These are phyloP conservation scores for Pneumocystis oryctolagi DNA, from an alignment of 1,139 yeast genomes.

Conservation along the genomic window DNA sequence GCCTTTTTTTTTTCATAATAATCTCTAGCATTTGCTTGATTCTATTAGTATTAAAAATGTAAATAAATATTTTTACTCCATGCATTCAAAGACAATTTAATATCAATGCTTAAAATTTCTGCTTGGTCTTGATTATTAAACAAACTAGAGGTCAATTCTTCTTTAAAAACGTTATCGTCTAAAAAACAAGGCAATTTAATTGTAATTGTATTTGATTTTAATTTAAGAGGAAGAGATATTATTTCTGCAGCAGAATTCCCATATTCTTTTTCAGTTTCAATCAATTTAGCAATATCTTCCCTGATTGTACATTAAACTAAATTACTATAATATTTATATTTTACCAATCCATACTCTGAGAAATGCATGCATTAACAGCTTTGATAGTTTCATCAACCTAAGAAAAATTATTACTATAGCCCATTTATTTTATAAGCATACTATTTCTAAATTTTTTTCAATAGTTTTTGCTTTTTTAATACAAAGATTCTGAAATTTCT, in stretches of 20 bases:
- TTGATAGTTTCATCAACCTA: conserved; percentile 53
- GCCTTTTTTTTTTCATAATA: conserved; percentile 67
- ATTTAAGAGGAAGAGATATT: conserved; percentile 55
- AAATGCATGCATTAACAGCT: conserved; percentile 50
- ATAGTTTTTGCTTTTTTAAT: conserved; percentile 59
- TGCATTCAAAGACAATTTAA: not conserved
- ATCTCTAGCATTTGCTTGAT: conserved; percentile 62
- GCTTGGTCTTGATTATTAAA: conserved; percentile 26
- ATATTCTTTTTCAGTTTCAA: conserved; percentile 52
- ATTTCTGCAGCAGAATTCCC: conserved; percentile 49
- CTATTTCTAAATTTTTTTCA: conserved; percentile 46
- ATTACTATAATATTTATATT: not conserved
- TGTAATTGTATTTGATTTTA: conserved; percentile 53
- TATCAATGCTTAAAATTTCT: conserved; percentile 1
- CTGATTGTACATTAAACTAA: not conserved
- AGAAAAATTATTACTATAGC: not conserved
- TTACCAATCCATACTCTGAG: conserved; percentile 86
- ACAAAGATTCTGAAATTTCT: conserved; percentile 49
- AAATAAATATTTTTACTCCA: conserved; percentile 13
- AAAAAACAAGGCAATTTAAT: conserved; percentile 39
- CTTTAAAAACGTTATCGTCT: conserved; percentile 25
- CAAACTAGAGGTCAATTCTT: conserved; percentile 23
- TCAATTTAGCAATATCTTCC: conserved; percentile 60
- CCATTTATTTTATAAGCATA: not conserved
- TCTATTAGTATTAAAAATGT: conserved; percentile 14